Base-by-base conservation (phyloP, 441 rosid species). In the Gossypium schwendimanii region DNA sequence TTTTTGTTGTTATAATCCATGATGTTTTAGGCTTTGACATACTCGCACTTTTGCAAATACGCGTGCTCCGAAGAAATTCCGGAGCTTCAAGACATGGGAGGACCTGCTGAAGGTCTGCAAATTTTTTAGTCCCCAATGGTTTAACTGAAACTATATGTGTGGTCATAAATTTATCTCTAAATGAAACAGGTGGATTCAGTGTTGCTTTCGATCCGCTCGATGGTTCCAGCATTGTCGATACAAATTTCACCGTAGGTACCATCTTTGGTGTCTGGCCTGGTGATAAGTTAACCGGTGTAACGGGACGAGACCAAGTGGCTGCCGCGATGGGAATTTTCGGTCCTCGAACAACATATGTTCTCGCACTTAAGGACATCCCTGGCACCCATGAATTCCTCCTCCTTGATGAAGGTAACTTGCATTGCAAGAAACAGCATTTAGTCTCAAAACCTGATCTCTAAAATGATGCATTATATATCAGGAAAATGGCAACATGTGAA, bases 241-340 rank as follows among this genome's bases (percentile, higher is more conserved):
- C 99, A 4, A 92, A 95, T 72, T 95, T 95, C 83, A 89, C 98
- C 0, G 98, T 93, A 5, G 99, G 99, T 54, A 95, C 98, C 73
- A 95, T 95, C 64, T 95, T 93, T n/a, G 98, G 99, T 1, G 98
- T 92, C 67, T 95, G 99, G 99, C 92, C 99, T 21, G 99, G 99
- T 70, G 99, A 92, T 72, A 92, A 92, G 84, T 75, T 92, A 71
- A 93, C 88, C 0, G 99, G 99, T 17, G 76, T 92, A 23, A 92
- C 84, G 0, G 98, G 99, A 79, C 81, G 87, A 81, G 98, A 93
- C 74, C 98, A 92, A 84, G 99, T 85, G 36, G 97, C 99, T 59
- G 93, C 99, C 50, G 98, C 97, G 26, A 95, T 92, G 99, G 99
- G 98, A 53, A 90, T 95, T 70, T 95, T 88, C 1, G 99, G 99